phyloP scores from a whole-genome alignment of 2,329 filamentous ascomycete species.

The Parascedosporium putredinis region DNA sequence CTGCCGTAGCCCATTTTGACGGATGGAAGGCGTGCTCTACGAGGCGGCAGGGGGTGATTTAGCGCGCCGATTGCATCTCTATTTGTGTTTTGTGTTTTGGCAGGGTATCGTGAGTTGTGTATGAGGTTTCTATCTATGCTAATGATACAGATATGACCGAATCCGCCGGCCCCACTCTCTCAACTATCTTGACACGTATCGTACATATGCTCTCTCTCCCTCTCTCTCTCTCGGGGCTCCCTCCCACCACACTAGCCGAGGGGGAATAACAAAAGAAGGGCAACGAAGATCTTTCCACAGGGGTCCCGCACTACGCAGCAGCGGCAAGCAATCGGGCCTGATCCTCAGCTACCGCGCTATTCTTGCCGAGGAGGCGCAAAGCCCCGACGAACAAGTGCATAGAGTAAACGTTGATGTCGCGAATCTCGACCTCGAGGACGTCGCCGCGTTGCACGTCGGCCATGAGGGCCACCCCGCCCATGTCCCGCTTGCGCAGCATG shows the following conservation, averaged over 20 bases:
- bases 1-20: too few species aligned
- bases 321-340: too few species aligned
- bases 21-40: too few species aligned
- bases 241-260: too few species aligned
- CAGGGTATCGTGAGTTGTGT: neutral
- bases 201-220: too few species aligned
- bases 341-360: too few species aligned
- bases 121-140: neutral
- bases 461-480: conserved; percentile 27
- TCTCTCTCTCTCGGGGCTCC: neutral
- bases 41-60: too few species aligned
- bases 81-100: neutral
- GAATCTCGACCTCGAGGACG: conserved; percentile 44
- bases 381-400: conserved; percentile 36
- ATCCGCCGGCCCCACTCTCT: too few species aligned
- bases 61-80: neutral
- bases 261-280: too few species aligned
- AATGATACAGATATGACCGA: neutral
- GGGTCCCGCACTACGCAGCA: too few species aligned
- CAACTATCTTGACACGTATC: too few species aligned
- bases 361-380: too few species aligned
- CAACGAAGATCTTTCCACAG: conserved; percentile 20
- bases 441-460: conserved; percentile 39
- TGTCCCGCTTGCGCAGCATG: conserved; percentile 25
- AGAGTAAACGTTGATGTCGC: conserved; percentile 40